phyloP scores from a whole-genome alignment of 1,284 basidiomycete genomes.

The Apiotrichum porosum region DNA sequence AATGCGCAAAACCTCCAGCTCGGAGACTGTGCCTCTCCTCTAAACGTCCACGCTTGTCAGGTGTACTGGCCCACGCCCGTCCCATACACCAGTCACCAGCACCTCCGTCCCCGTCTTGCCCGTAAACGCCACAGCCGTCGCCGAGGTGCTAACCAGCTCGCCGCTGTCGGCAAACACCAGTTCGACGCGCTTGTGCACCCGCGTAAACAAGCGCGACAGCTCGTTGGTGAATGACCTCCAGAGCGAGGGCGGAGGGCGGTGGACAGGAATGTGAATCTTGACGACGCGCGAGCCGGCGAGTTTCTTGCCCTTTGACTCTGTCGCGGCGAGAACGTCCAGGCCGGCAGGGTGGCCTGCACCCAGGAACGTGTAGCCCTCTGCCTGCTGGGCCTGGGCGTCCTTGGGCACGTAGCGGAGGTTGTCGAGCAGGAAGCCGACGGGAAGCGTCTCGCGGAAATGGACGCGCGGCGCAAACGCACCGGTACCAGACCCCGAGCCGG shows the following conservation, averaged over 20 bases:
- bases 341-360: conserved; percentile 5
- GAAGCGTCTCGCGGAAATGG: conserved; percentile 7
- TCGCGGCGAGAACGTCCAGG: background rate
- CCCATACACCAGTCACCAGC: conserved; percentile 1
- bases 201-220: conserved; percentile 3
- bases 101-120: background rate
- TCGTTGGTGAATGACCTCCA: background rate
- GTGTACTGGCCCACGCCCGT: background rate
- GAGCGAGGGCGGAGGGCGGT: background rate
- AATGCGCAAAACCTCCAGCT: no score
- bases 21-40: no score
- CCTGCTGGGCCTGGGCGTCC: background rate
- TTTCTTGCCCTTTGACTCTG: background rate
- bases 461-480: background rate
- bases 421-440: conserved; percentile 7
- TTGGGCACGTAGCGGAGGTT: conserved; percentile 4
- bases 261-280: background rate
- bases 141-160: background rate
- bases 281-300: background rate
- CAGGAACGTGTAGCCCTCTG: conserved; percentile 4
- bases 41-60: background rate
- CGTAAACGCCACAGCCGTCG: conserved; percentile 1
- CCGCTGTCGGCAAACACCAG: conserved; percentile 9
- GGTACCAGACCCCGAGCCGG: background rate
- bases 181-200: conserved; percentile 2